Evolutionary conservation across 345 rosid genomes (phyloP), one percentile per base, ranked within the genome.

Genomic region (Populus tremula): DNA sequence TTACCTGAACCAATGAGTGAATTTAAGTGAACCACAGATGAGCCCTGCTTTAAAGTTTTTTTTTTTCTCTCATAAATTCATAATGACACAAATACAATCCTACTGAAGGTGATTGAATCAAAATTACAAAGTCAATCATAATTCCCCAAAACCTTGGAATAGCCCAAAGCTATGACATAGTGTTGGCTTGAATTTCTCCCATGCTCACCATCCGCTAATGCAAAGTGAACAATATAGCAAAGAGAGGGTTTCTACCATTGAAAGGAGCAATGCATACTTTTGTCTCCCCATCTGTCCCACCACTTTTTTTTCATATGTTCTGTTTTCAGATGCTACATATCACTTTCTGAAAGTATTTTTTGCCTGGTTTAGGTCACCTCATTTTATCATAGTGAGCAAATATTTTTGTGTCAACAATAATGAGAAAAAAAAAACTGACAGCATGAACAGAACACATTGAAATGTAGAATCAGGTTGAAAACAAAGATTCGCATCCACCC

Each of bases 1-100:
- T 91, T 70, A 95, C 98, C 98, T 95, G 83, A 78, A 85, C 72
- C 78, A 78, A 72, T 65, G 23, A 74, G 13, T 29, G 53, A 67
- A 54, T 29, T 78, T 7, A 50, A 53, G n/a, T 67, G 59, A 27
- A 67, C 61, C 68, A 67, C 8, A 7, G 23, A 41, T 33, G 23
- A 67, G 47, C 27, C 36, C 54, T 41, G n/a, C 14, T 36, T n/a
- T 13, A 61, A 25, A 39, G 64, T 50, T 53, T 20, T 53, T 13
- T 53, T 12, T 12, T 39, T 0, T 7, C 18, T 41, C 50, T 47
- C 13, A 47, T 14, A 47, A 47, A 47, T 47, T 47, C 50, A 47
- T 47, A 14, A 1, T 33, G 10, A 47, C 21, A 38, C 27, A 53
- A 20, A 27, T 25, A 23, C 56, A 63, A 63, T 63, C 18, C 27